Evolutionary conservation across 345 rosid genomes (phyloP), one percentile per base, ranked within the genome.

Genomic region (Erysimum cheiranthoides): DNA sequence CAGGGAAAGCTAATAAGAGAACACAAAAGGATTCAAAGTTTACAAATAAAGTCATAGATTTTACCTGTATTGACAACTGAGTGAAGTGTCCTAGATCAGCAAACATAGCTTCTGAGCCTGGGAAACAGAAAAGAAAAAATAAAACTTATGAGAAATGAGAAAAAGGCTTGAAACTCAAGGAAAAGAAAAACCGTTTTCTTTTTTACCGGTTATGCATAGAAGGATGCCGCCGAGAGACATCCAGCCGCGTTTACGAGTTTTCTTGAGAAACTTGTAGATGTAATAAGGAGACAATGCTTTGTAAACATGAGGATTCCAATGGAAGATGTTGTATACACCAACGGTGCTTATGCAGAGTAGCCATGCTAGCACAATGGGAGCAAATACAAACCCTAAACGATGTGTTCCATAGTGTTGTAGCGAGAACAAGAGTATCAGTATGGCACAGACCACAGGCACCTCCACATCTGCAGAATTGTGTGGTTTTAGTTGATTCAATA

Each of bases 41-140:
- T 30, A 11, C 10, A 18, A 12, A 2, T n/a, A 12, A 18, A 71
- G 27, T 59, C 47, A 36, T 43, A 49, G 27, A 43, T 1, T 68
- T 66, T 83, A 82, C 99, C 96, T 95, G 80, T 58, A 92, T 92
- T 39, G 99, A 95, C 75, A 88, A 73, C 82, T 95, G 97, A 27
- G 96, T 88, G 71, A 95, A 92, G 80, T 95, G 99, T 36, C 99
- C 99, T 60, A 92, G 90, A 85, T 95, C 99, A 79, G 99, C 99
- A 83, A 88, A 95, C 99, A 95, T 95, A 61, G 99, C 99, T 81
- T 95, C 99, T 0, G 99, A 95, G 49, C 99, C 99, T 95, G 84
- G 21, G 59, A 54, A 50, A 4, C 8, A 8, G 0, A 13, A 49
- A 47, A 62, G 36, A 66, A 59, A 12, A 2, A 13, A 57, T 0